Percentiles rank a stretch among this genome's conserved stretches.
phyloP scores from a whole-genome alignment of 495 filamentous ascomycete species.

The Alectoria sarmentosa region DNA sequence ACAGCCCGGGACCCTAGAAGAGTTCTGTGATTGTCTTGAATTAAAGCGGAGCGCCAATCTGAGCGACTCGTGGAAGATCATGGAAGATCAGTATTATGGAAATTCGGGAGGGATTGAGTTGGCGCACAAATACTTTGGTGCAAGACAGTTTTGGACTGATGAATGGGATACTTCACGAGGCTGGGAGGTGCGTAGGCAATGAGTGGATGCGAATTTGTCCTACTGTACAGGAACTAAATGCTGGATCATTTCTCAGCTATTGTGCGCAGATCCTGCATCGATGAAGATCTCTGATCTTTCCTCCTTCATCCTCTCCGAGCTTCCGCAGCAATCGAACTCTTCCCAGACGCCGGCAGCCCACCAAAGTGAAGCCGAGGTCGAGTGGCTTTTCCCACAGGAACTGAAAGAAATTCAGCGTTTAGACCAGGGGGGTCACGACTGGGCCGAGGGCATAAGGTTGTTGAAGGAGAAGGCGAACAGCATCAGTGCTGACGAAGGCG shows the following conservation, averaged over 20 bases:
- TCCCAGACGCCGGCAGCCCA: neutral
- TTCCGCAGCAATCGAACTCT: neutral
- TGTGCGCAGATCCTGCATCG: conserved; percentile 13
- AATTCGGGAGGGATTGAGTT: conserved; percentile 8
- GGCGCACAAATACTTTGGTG: conserved; percentile 11
- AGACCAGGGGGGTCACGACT: neutral
- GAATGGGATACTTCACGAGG: conserved; percentile 10
- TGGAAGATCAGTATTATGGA: conserved; percentile 6
- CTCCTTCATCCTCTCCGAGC: conserved; percentile 27
- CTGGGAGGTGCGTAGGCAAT: conserved; percentile 10
- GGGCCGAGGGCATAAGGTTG: neutral
- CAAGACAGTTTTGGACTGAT: conserved; percentile 11
- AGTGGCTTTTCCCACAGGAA: neutral
- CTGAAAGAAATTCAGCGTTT: neutral
- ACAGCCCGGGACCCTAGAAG: neutral
- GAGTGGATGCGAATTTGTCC: neutral
- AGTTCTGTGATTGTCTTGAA: conserved; percentile 8
- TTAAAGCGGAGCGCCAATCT: neutral
- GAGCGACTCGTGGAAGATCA: neutral
- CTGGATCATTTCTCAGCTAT: too few species aligned
- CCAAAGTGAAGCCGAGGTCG: too few species aligned
- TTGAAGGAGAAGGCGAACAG: neutral
- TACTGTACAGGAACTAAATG: too few species aligned
- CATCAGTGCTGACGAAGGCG: neutral
- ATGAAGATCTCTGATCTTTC: conserved; percentile 5